Conservation (phyloP, 208 protist species). For the Leishmania aethiopica region DNA sequence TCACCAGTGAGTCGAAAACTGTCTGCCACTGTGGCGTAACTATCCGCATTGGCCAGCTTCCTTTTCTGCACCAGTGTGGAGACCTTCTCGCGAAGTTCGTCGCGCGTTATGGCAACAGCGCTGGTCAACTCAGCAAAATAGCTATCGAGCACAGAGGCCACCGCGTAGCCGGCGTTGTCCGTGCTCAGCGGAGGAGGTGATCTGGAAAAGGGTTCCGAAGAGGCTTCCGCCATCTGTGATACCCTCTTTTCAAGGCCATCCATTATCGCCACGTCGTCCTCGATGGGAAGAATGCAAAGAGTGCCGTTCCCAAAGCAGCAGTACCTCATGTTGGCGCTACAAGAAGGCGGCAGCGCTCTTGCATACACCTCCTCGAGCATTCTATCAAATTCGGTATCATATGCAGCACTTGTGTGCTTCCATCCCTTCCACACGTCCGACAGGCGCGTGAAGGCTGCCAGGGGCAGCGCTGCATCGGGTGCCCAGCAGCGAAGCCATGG, state of each 20-base stretch:
- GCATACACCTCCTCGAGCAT: conserved; percentile 6
- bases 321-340: neutral
- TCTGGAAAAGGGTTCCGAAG: neutral
- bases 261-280: neutral
- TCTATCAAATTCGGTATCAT: conserved; percentile 1
- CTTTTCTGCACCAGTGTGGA: neutral
- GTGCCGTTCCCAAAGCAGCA: conserved; percentile 27
- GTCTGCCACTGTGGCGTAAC: neutral
- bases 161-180: neutral
- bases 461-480: conserved; percentile 13
- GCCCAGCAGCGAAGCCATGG: conserved; percentile 10
- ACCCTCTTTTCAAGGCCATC: neutral
- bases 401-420: conserved; percentile 3
- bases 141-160: neutral
- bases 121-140: conserved; percentile 3
- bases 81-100: neutral
- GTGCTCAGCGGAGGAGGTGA: neutral
- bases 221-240: neutral
- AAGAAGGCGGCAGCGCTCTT: neutral
- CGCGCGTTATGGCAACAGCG: conserved; percentile 3
- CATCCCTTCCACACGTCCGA: conserved; percentile 20
- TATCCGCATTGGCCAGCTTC: neutral
- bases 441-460: conserved; percentile 4
- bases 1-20: conserved; percentile 17
- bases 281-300: conserved; percentile 1